Percentiles rank a stretch among this genome's conserved stretches.
Conservation (phyloP, 768 basidiomycete genomes). For the Macrolepiota albuminosa region DNA sequence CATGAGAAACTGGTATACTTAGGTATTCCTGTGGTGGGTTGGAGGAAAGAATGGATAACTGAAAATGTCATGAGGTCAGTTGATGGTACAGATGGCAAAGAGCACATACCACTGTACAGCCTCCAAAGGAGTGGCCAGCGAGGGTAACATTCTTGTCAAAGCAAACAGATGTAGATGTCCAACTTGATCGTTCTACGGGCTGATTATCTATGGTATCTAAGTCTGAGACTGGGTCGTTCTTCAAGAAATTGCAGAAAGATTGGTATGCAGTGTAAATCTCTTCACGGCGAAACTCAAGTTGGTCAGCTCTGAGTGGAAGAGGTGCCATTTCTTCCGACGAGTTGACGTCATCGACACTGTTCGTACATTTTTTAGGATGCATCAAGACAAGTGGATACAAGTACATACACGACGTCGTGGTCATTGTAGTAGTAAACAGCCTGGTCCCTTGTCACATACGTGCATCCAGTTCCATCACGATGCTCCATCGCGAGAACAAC, state of each 20-base stretch:
- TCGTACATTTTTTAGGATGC: not conserved
- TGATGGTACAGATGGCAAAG: not conserved
- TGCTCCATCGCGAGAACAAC: slow-evolving; percentile 84
- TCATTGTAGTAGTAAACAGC: slow-evolving; percentile 50
- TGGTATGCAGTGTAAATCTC: slow-evolving; percentile 65
- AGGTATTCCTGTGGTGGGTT: slow-evolving; percentile 35
- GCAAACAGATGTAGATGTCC: slow-evolving; percentile 30
- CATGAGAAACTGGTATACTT: slow-evolving; percentile 50
- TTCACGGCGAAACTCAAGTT: slow-evolving; percentile 62
- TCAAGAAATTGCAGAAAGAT: slow-evolving; percentile 54
- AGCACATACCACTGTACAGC: slow-evolving; percentile 38
- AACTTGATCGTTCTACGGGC: slow-evolving; percentile 34
- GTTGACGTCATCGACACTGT: slow-evolving; percentile 26
- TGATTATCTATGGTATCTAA: slow-evolving; percentile 34
- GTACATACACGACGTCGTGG: slow-evolving; percentile 48
- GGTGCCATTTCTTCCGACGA: slow-evolving; percentile 21
- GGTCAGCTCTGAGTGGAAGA: slow-evolving; percentile 56
- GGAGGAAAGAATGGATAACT: slow-evolving; percentile 57
- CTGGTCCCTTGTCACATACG: slow-evolving; percentile 33
- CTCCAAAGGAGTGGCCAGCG: slow-evolving; percentile 44
- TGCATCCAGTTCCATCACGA: slow-evolving; percentile 72
- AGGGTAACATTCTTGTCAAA: slow-evolving; percentile 32
- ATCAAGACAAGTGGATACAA: not conserved
- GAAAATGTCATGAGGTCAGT: slow-evolving; percentile 9
- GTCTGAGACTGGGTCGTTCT: slow-evolving; percentile 24